phyloP scores from a whole-genome alignment of 2,329 filamentous ascomycete species.

The Hypoxylon sp. region DNA sequence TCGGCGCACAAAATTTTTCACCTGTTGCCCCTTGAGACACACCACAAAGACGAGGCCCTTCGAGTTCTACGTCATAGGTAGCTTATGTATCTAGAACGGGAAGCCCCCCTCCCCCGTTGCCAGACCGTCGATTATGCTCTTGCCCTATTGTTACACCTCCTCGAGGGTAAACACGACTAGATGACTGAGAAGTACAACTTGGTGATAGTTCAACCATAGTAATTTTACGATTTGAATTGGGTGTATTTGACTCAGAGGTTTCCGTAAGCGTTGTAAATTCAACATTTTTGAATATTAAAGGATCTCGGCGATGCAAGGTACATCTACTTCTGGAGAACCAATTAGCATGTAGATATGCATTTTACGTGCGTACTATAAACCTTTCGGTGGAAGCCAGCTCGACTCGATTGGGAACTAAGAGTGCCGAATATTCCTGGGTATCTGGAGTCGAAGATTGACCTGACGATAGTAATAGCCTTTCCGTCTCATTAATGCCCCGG shows the following conservation, averaged over 20 bases:
- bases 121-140: neutral
- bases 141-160: neutral
- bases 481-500: conserved; percentile 3
- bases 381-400: conserved; percentile 17
- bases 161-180: neutral
- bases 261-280: conserved; percentile 47
- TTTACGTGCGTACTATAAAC: conserved; percentile 9
- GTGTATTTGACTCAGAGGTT: conserved; percentile 26
- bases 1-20: conserved; percentile 36
- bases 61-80: conserved; percentile 4
- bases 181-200: neutral
- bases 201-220: conserved; percentile 49
- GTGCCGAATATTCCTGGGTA: conserved; percentile 1
- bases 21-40: conserved; percentile 35
- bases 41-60: conserved; percentile 15
- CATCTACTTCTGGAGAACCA: conserved; percentile 34
- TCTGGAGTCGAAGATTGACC: neutral
- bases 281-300: conserved; percentile 49
- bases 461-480: neutral
- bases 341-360: conserved; percentile 15
- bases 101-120: neutral
- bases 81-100: conserved; percentile 1
- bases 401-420: neutral
- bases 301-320: conserved; percentile 22
- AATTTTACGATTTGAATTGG: conserved; percentile 49